Conservation (phyloP, 2,329 filamentous ascomycete genomes). For the Rhynchosporium agropyri region DNA sequence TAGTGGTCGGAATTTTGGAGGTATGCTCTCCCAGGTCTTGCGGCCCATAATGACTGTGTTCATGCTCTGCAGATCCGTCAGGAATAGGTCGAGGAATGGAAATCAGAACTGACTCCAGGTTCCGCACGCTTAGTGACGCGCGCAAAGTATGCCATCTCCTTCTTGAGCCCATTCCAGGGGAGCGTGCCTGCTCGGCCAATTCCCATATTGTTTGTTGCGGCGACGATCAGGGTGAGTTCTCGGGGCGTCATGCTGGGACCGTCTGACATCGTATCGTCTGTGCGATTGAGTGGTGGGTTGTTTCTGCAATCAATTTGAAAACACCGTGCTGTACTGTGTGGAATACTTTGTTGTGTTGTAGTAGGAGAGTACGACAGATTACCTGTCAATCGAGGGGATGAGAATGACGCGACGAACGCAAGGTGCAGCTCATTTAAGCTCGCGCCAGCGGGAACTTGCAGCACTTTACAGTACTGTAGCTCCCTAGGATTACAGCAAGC, state of each 20-base stretch:
- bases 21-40: constrained; percentile 95
- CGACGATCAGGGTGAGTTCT: constrained; percentile 88
- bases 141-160: constrained; percentile 95
- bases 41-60: constrained; percentile 96
- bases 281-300: too few species aligned
- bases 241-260: constrained; percentile 23
- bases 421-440: too few species aligned
- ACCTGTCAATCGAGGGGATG: too few species aligned
- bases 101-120: constrained; percentile 41
- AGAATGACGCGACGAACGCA: too few species aligned
- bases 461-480: too few species aligned
- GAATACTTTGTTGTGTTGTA: too few species aligned
- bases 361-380: too few species aligned
- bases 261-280: neutral
- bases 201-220: constrained; percentile 85
- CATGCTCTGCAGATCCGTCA: constrained; percentile 23
- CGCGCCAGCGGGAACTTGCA: too few species aligned
- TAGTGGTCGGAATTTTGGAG: constrained; percentile 75
- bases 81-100: neutral
- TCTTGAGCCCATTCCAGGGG: constrained; percentile 85
- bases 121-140: constrained; percentile 72
- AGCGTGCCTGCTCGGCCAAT: constrained; percentile 80
- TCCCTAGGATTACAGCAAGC: too few species aligned
- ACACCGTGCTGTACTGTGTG: too few species aligned
- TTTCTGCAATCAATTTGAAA: too few species aligned